These are phyloP conservation scores for Boletus insuetus DNA, from an alignment of 768 basidiomycete species.

Conservation along the genomic window DNA sequence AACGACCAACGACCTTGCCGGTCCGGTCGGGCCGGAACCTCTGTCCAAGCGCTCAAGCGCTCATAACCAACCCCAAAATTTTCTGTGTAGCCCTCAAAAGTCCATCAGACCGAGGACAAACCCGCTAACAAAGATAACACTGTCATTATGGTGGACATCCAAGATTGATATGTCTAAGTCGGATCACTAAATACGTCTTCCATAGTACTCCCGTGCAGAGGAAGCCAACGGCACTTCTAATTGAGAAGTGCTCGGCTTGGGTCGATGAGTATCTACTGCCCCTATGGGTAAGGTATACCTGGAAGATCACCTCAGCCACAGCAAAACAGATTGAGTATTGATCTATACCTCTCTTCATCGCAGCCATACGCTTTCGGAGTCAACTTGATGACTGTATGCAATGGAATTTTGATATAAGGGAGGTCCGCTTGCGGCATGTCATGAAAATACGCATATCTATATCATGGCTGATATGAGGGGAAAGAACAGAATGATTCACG, in stretches of 20 bases:
- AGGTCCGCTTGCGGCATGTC: conserved; percentile 88
- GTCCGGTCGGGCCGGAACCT: conserved; percentile 11
- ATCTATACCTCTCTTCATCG: conserved; percentile 83
- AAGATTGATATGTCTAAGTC: neutral
- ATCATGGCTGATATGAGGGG: neutral
- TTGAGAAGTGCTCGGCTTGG: conserved; percentile 39
- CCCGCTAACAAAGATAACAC: too few relatives aligned
- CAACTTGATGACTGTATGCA: conserved; percentile 97
- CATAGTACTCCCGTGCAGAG: conserved; percentile 38
- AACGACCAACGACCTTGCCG: neutral
- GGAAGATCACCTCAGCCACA: conserved; percentile 1
- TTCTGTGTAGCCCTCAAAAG: too few relatives aligned
- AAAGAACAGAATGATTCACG: neutral
- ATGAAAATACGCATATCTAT: conserved; percentile 95
- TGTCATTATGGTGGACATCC: neutral
- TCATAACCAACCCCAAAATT: too few relatives aligned
- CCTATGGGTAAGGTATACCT: conserved; percentile 88
- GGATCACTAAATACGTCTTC: conserved; percentile 17
- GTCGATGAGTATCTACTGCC: conserved; percentile 93
- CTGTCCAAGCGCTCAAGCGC: neutral
- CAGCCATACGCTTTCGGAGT: conserved; percentile 99
- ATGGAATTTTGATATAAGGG: conserved; percentile 95
- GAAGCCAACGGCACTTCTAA: conserved; percentile 16
- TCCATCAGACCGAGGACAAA: too few relatives aligned
- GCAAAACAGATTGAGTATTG: neutral